Base-by-base conservation (phyloP, 2,329 filamentous ascomycete genomes). In the Penicillium sp. region DNA sequence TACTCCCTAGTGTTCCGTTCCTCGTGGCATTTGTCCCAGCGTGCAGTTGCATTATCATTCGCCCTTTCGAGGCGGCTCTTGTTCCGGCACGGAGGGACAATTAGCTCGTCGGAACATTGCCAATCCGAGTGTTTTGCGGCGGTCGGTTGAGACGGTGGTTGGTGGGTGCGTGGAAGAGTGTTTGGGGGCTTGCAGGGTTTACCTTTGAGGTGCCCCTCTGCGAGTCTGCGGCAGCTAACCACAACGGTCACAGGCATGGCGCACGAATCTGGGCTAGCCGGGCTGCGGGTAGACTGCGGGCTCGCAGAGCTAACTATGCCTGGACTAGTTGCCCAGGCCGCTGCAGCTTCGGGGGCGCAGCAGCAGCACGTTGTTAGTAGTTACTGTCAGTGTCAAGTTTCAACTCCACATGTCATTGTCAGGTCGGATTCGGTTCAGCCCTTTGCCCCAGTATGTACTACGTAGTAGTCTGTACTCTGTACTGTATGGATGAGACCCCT, bases 31-130 rank as follows among this genome's bases (percentile, higher is more conserved):
- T n/a, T 18, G 4, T n/a, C 16, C n/a, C 22, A 13, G 2, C n/a
- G 49, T n/a, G 49, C 35, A 13, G 14, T 14, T 11, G 18, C 24
- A 40, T 43, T 14, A 33, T 43, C 40, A 36, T 46, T 33, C 33
- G 33, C 49, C 18, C 18, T 43, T 44, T 31, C 50, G 43, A 59
- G 36, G 60, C 60, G 60, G 60, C 60, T 62, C 60, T 62, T 55
- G 9, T 14, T 58, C 47, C 59, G 59, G 35, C 44, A 22, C 46
- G 54, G 54, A 43, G 31, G 33, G 37, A 47, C 39, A 18, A 27
- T 54, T 54, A 37, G 27, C 41, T 55, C 51, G 40, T 43, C 54
- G 50, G 55, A 58, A 53, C 59, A 44, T 55, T 24, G 47, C 33
- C 47, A 50, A n/a, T 47, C 44, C 44, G 16, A 47, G 14, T 31